Evolutionary conservation across 768 basidiomycete genomes (phyloP).

Genomic region (Dentipellis sp.): DNA sequence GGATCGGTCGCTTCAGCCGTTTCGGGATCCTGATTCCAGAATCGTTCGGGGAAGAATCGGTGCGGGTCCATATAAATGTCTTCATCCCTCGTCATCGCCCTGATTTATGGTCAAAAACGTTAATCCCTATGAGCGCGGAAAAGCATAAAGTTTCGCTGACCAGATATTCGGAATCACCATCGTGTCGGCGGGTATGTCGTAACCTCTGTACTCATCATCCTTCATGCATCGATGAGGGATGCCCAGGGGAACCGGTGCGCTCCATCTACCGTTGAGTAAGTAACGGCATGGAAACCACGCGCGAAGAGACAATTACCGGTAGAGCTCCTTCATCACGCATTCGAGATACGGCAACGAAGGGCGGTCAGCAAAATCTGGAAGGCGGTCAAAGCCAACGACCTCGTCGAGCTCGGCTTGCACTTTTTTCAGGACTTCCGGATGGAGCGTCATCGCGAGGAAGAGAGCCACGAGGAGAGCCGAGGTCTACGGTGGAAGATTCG

Average conservation of each 20-base stretch:
- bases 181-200: conserved; percentile 12
- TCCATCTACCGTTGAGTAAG: conserved; percentile 8
- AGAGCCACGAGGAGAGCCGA: conserved; percentile 10
- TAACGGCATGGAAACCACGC: not conserved
- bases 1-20: conserved; percentile 5
- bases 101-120: not conserved
- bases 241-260: conserved; percentile 12
- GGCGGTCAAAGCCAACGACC: conserved; percentile 16
- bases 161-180: conserved; percentile 15
- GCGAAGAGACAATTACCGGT: conserved; percentile 8
- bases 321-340: conserved; percentile 14
- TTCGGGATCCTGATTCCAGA: conserved; percentile 4
- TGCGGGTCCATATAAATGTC: conserved; percentile 6
- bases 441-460: conserved; percentile 13
- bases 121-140: not conserved
- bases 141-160: conserved; percentile 3
- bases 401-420: conserved; percentile 21
- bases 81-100: conserved; percentile 15
- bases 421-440: conserved; percentile 16
- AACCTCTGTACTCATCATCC: conserved; percentile 13
- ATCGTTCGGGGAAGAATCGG: conserved; percentile 11
- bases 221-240: conserved; percentile 14
- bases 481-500: conserved; percentile 4
- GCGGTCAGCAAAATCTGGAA: conserved; percentile 19
- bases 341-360: conserved; percentile 18